Conservation (phyloP, 2,329 filamentous ascomycete species). For the Trichoderma afroharzianum region DNA sequence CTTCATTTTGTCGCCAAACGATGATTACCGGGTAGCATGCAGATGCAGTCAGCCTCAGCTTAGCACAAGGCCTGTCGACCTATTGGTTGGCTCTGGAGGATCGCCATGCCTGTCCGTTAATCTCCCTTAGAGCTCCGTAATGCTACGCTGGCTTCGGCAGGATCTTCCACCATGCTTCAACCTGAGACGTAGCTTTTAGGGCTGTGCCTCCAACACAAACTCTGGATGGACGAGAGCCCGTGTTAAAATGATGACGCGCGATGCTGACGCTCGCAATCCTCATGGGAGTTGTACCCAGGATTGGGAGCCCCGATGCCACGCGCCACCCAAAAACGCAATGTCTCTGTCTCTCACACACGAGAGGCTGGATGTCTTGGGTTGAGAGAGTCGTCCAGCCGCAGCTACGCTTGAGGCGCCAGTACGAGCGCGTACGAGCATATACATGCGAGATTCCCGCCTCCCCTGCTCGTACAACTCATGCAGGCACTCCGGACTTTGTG, state of each 20-base stretch:
- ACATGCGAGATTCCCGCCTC: background rate
- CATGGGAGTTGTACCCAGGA: background rate
- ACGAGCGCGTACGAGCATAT: background rate
- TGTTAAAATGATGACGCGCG: conserved; percentile 5
- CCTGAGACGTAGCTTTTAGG: conserved; percentile 5
- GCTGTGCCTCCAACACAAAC: background rate
- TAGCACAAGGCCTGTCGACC: background rate
- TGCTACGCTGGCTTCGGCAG: background rate
- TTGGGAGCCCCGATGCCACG: background rate
- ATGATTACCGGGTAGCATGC: background rate
- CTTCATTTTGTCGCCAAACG: background rate
- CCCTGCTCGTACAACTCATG: background rate
- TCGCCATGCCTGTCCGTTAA: background rate
- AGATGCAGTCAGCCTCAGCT: background rate
- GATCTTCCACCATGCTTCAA: background rate
- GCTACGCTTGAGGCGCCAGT: background rate
- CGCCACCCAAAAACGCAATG: background rate
- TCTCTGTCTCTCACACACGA: background rate
- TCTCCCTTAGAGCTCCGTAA: background rate
- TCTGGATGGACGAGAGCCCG: background rate
- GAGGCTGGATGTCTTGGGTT: background rate
- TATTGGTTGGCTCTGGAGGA: conserved; percentile 5
- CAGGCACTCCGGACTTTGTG: background rate
- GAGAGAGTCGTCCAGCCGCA: background rate
- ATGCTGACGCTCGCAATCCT: background rate